Evolutionary conservation across 306 rosid genomes (phyloP), one percentile per base, ranked within the genome.

Genomic region (Medicago arabica): DNA sequence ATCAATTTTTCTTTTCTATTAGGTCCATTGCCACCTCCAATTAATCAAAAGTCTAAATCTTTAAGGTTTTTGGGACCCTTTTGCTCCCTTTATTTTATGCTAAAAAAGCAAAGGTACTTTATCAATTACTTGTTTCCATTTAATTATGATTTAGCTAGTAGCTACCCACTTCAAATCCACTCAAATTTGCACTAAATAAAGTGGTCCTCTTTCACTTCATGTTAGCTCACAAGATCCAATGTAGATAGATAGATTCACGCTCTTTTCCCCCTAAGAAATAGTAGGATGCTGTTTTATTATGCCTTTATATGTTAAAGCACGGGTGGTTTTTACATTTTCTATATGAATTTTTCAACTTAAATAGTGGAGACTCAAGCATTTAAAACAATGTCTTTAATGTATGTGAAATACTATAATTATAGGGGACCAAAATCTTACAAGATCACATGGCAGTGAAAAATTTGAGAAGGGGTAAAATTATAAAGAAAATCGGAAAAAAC

Each of bases 51-150:
- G 72, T 79, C 67, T 75, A 28, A 78, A 82, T 64, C 80, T 72
- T 80, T 78, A 76, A 80, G 88, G 80, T 79, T 80, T 67, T 59
- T 47, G 74, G 82, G 86, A 86, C 89, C 67, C 43, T 79, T 21
- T 9, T 65, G 66, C 69, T 43, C 55, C 31, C 75, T 80, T 68
- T 38, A 77, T 78, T 87, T 87, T 82, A 58, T 40, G 69, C 69
- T 44, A 75, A 68, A 78, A 82, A 88, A 88, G 92, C 85, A 84
- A 55, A 61, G 34, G 11, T 67, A 81, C 91, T 88, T 88, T 90
- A 79, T 78, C 64, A 53, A 75, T 67, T 64, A 73, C 72, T 83
- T 78, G 7, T 7, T 23, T 13, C 76, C 1, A 53, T 74, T 77
- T 79, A 71, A 86, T 84, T 87, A 84, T 92, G 86, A 88, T 83